These are phyloP conservation scores for Arachis monticola DNA, from an alignment of 331 rosid species.

Conservation along the genomic window DNA sequence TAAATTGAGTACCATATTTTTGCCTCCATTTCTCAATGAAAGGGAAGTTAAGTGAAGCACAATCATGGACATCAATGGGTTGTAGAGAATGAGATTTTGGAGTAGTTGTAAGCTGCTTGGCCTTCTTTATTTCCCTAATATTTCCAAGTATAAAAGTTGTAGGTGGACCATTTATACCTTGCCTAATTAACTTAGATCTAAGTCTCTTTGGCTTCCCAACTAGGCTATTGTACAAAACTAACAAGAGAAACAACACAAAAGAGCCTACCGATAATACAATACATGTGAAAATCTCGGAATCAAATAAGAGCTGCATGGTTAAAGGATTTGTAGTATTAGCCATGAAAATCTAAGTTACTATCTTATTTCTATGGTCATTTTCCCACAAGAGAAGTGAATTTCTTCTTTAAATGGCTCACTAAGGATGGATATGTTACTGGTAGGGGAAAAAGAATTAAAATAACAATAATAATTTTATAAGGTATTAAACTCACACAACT, in stretches of 20 bases:
- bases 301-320: slow-evolving; percentile 30
- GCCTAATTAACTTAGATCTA: slow-evolving; percentile 45
- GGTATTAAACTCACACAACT: no score
- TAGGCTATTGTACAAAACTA: slow-evolving; percentile 24
- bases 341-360: no score
- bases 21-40: slow-evolving; percentile 49
- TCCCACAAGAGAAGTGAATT: no score
- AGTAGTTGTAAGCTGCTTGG: neutral
- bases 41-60: slow-evolving; percentile 41
- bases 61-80: slow-evolving; percentile 37
- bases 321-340: neutral
- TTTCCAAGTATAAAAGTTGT: slow-evolving; percentile 50
- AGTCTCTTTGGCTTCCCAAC: slow-evolving; percentile 48
- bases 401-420: no score
- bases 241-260: neutral
- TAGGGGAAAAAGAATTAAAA: no score
- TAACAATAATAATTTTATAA: no score
- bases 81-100: slow-evolving; percentile 20
- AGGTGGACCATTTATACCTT: slow-evolving; percentile 57
- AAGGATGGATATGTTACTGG: no score
- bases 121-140: slow-evolving; percentile 40
- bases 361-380: no score
- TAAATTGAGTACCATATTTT: slow-evolving; percentile 39
- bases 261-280: slow-evolving; percentile 30
- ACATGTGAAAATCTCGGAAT: slow-evolving; percentile 20